Evolutionary conservation across 441 rosid species (phyloP).

Genomic region (Adansonia grandidieri): DNA sequence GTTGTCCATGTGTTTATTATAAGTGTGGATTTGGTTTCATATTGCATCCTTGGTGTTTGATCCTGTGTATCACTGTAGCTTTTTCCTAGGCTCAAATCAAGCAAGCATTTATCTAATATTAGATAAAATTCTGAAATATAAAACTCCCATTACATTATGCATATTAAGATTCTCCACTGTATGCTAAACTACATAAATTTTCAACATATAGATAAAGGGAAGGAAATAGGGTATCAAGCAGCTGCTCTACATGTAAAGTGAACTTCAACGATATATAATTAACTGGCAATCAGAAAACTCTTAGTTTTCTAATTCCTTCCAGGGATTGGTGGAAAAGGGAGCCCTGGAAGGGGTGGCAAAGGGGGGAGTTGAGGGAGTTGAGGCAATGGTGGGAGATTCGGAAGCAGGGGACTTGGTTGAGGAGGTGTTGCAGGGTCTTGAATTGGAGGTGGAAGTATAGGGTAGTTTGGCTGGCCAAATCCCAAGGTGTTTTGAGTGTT

Average conservation of each 20-base stretch:
- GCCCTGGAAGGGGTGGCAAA: slow-evolving; percentile 55
- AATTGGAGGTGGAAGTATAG: slow-evolving; percentile 43
- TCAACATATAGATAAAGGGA: neutral
- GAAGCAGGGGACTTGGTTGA: slow-evolving; percentile 41
- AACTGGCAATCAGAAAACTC: neutral
- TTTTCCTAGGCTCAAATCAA: neutral
- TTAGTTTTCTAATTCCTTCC: slow-evolving; percentile 27
- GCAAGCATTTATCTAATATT: neutral
- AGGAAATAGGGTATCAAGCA: neutral
- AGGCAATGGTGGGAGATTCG: slow-evolving; percentile 51
- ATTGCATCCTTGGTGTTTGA: neutral
- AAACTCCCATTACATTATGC: neutral
- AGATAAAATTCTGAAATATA: slow-evolving; percentile 2
- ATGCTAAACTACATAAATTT: neutral
- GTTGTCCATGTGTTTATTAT: neutral
- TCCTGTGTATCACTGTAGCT: neutral
- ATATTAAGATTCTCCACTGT: neutral
- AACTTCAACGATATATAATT: neutral
- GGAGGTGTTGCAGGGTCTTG: slow-evolving; percentile 42
- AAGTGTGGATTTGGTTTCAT: neutral
- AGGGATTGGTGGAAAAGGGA: slow-evolving; percentile 48
- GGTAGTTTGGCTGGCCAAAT: neutral
- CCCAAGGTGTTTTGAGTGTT: slow-evolving; percentile 22
- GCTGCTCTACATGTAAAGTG: slow-evolving; percentile 1
- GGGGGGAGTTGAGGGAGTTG: slow-evolving; percentile 45